A percentile compares a stretch with the other conserved stretches of the same genome.
Conservation (phyloP, 768 basidiomycete genomes). For the Artomyces pyxidatus region DNA sequence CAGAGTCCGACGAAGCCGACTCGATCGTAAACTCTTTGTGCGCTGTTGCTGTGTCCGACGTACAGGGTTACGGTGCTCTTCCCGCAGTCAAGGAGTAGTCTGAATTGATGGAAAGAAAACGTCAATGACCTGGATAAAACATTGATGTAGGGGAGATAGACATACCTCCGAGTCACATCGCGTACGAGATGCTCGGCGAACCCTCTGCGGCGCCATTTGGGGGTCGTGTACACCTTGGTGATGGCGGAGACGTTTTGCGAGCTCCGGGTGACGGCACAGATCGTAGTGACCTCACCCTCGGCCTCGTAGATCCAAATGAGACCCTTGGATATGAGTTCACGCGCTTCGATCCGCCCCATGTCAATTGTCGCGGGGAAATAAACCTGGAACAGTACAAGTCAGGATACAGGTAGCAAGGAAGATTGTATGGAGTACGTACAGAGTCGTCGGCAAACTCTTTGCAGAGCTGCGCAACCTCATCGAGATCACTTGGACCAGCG, state of each 20-base stretch:
- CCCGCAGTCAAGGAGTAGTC: constrained; percentile 33
- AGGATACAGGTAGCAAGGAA: background rate
- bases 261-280: constrained; percentile 51
- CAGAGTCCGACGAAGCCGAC: constrained; percentile 44
- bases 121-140: constrained; percentile 10
- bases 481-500: constrained; percentile 31
- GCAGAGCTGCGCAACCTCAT: constrained; percentile 35
- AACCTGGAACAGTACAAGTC: constrained; percentile 24
- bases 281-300: constrained; percentile 32
- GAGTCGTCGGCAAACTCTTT: constrained; percentile 46
- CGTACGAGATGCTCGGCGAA: constrained; percentile 46
- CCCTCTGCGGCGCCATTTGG: constrained; percentile 35
- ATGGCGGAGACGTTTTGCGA: constrained; percentile 43
- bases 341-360: constrained; percentile 35
- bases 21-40: constrained; percentile 43
- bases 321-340: constrained; percentile 37
- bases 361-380: constrained; percentile 35
- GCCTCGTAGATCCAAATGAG: constrained; percentile 47
- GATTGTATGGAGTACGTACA: constrained; percentile 25
- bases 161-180: constrained; percentile 36
- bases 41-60: constrained; percentile 43
- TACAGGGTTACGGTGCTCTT: constrained; percentile 46
- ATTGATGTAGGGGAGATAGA: constrained; percentile 1
- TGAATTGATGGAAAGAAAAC: constrained; percentile 17
- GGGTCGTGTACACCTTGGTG: constrained; percentile 50